phyloP scores from a whole-genome alignment of 179 eudicot genomes.

The Gypsophila paniculata region DNA sequence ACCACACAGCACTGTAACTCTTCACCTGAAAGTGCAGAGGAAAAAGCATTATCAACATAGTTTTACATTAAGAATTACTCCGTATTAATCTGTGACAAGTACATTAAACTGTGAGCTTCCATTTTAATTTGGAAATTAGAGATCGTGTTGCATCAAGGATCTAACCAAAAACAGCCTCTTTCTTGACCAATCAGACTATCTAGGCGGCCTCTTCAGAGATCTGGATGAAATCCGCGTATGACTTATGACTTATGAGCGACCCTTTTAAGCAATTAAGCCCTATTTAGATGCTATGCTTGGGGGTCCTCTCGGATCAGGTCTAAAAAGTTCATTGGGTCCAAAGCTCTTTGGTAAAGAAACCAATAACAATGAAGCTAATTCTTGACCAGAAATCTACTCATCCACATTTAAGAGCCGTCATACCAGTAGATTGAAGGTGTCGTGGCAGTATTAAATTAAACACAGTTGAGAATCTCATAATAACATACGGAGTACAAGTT shows the following conservation, averaged over 20 bases:
- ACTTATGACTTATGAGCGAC: too few relatives aligned
- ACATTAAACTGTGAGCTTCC: background rate
- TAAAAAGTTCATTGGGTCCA: too few relatives aligned
- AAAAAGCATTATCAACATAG: background rate
- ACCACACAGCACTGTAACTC: constrained; percentile 52
- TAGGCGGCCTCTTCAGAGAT: background rate
- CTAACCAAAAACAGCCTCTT: background rate
- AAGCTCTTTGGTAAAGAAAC: too few relatives aligned
- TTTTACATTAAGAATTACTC: too few relatives aligned
- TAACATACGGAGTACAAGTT: background rate
- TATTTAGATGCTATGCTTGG: too few relatives aligned
- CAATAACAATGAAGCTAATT: too few relatives aligned
- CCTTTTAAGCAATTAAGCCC: background rate
- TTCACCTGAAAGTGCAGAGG: constrained; percentile 44
- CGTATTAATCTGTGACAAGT: background rate
- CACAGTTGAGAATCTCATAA: background rate
- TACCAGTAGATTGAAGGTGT: too few relatives aligned
- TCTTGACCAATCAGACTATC: background rate
- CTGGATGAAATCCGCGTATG: background rate
- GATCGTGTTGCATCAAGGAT: background rate
- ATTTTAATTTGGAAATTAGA: background rate
- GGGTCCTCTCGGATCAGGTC: too few relatives aligned
- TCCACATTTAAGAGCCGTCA: too few relatives aligned
- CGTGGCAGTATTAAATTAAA: background rate
- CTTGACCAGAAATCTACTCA: too few relatives aligned